phyloP scores from a whole-genome alignment of 371 early-diverging fungal species.

The Catenaria anguillulae region DNA sequence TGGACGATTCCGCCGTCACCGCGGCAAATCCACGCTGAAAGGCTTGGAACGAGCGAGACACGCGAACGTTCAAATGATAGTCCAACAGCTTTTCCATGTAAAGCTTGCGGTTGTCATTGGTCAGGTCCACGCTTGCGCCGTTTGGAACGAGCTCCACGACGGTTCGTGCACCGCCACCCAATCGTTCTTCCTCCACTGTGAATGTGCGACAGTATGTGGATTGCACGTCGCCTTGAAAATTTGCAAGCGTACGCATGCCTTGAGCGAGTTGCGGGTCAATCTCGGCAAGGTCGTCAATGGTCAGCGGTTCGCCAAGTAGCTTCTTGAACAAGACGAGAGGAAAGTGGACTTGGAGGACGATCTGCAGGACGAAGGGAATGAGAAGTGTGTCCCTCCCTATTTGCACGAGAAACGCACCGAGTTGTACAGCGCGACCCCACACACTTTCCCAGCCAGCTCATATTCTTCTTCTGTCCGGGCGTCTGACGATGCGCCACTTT shows the following conservation, averaged over 20 bases:
- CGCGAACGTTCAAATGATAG: neutral
- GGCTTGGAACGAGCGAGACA: neutral
- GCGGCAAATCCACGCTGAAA: neutral
- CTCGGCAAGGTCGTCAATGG: neutral
- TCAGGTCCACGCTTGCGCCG: neutral
- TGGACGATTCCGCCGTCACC: constrained; percentile 15
- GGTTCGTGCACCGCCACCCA: constrained; percentile 25
- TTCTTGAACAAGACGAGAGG: constrained; percentile 88
- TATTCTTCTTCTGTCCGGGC: too few species aligned
- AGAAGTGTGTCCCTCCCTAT: too few species aligned
- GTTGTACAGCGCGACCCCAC: constrained; percentile 89
- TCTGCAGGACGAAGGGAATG: too few species aligned
- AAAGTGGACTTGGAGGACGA: constrained; percentile 72
- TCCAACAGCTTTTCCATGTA: neutral
- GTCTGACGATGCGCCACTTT: too few species aligned
- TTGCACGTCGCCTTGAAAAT: constrained; percentile 37
- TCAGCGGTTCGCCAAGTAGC: constrained; percentile 31
- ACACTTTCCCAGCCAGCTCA: constrained; percentile 64
- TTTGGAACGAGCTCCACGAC: neutral
- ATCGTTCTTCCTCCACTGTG: constrained; percentile 48
- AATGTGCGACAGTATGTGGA: constrained; percentile 48
- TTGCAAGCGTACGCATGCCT: constrained; percentile 43
- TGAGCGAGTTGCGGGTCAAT: constrained; percentile 23
- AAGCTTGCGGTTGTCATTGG: neutral
- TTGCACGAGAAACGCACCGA: constrained; percentile 43